Evolutionary conservation across 371 early-diverging fungal genomes (phyloP).

Genomic region (Mortierella sp.): DNA sequence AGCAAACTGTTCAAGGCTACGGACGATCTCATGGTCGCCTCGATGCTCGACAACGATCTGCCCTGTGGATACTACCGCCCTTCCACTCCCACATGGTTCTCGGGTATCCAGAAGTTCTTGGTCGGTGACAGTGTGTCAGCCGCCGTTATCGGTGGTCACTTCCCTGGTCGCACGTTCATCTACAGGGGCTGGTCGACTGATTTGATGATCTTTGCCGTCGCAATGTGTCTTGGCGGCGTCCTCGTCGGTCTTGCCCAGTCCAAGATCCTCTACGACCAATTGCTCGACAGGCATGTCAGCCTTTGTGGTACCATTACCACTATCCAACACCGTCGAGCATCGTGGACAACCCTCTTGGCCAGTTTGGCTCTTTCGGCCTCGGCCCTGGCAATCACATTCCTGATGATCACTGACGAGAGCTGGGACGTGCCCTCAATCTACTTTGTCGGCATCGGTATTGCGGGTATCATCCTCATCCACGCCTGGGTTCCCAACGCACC

Average conservation of each 20-base stretch:
- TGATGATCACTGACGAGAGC: constrained; percentile 46
- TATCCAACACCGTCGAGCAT: neutral
- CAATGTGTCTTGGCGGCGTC: constrained; percentile 38
- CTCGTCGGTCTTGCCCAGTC: constrained; percentile 42
- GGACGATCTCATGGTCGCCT: constrained; percentile 17
- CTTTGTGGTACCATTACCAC: no score
- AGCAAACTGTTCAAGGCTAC: constrained; percentile 16
- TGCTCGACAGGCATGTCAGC: constrained; percentile 2
- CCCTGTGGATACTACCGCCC: constrained; percentile 16
- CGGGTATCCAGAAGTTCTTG: constrained; percentile 3
- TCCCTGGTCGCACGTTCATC: constrained; percentile 22
- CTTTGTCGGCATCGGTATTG: constrained; percentile 49
- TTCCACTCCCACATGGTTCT: neutral
- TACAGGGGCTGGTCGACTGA: constrained; percentile 38
- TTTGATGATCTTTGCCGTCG: constrained; percentile 30
- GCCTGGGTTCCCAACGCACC: constrained; percentile 37
- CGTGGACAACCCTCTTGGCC: constrained; percentile 6
- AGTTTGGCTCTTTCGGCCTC: constrained; percentile 23
- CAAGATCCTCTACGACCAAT: constrained; percentile 18
- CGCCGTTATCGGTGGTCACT: neutral
- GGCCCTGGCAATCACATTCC: constrained; percentile 27
- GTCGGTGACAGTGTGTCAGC: neutral
- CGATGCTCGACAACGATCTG: constrained; percentile 24
- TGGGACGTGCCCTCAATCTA: constrained; percentile 51
- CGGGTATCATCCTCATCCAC: constrained; percentile 47